phyloP scores from a whole-genome alignment of 2,329 filamentous ascomycete genomes.

The Arthrobotrys pseudoclavata region DNA sequence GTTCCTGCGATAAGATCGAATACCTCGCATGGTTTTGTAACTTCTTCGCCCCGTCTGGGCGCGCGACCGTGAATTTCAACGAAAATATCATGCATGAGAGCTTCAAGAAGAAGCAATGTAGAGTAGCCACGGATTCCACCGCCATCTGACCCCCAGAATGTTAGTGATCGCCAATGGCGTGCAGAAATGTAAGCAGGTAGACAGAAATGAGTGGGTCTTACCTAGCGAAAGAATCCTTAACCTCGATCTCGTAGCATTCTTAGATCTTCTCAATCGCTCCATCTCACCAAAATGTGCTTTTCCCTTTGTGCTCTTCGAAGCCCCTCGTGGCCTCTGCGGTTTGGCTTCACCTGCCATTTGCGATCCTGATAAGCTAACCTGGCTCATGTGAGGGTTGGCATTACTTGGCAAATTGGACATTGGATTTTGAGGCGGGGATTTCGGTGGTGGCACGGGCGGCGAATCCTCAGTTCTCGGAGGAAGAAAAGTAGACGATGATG shows the following conservation, averaged over 20 bases:
- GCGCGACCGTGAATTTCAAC: constrained; percentile 87
- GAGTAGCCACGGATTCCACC: constrained; percentile 97
- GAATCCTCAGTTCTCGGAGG: constrained; percentile 21
- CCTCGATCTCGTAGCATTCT: constrained; percentile 42
- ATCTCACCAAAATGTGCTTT: constrained; percentile 50
- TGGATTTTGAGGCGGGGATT: constrained; percentile 38
- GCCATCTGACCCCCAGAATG: constrained; percentile 73
- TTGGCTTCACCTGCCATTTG: constrained; percentile 34
- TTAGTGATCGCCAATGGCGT: background rate
- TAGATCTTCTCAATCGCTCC: constrained; percentile 43
- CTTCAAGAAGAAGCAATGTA: constrained; percentile 97
- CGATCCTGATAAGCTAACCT: constrained; percentile 19
- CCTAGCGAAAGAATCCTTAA: constrained; percentile 51
- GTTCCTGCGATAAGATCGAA: constrained; percentile 98
- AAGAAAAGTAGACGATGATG: constrained; percentile 22
- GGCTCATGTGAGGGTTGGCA: constrained; percentile 24
- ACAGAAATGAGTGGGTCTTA: constrained; percentile 2
- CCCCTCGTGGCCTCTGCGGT: constrained; percentile 22
- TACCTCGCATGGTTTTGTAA: constrained; percentile 97
- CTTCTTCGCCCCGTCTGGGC: constrained; percentile 83
- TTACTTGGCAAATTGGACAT: constrained; percentile 8
- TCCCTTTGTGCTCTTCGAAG: constrained; percentile 37
- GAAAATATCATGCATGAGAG: constrained; percentile 96
- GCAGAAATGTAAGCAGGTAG: background rate
- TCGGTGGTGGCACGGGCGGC: constrained; percentile 46